Conservation (phyloP, 345 rosid genomes). For the Iberis pinnata region DNA sequence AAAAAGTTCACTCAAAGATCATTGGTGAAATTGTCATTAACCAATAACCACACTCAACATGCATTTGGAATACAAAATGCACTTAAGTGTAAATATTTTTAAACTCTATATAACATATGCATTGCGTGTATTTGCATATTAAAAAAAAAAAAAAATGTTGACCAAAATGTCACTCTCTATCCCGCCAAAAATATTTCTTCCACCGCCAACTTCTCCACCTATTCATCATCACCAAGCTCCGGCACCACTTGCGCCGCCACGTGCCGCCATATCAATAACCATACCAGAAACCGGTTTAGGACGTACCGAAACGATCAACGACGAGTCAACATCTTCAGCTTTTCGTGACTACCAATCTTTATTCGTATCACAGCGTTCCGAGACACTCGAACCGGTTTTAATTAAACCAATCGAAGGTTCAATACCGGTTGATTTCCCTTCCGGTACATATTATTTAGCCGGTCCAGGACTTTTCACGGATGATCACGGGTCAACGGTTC, state of each 20-base stretch:
- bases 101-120: slow-evolving; percentile 28
- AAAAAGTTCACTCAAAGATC: too few relatives aligned
- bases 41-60: too few relatives aligned
- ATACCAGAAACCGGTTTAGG: slow-evolving; percentile 29
- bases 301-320: neutral
- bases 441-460: slow-evolving; percentile 73
- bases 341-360: slow-evolving; percentile 85
- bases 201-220: slow-evolving; percentile 28
- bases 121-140: slow-evolving; percentile 15
- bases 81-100: too few relatives aligned
- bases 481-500: slow-evolving; percentile 87
- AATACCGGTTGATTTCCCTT: slow-evolving; percentile 61
- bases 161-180: slow-evolving; percentile 27
- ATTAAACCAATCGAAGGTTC: slow-evolving; percentile 49
- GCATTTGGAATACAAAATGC: too few relatives aligned
- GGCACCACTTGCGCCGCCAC: slow-evolving; percentile 25
- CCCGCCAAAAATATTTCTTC: slow-evolving; percentile 35
- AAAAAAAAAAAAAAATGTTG: slow-evolving; percentile 36
- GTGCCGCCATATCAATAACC: slow-evolving; percentile 47
- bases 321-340: slow-evolving; percentile 45
- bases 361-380: slow-evolving; percentile 66
- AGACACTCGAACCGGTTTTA: slow-evolving; percentile 42
- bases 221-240: slow-evolving; percentile 30
- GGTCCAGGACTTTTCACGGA: slow-evolving; percentile 85
- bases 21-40: too few relatives aligned